Percentiles rank a stretch among this genome's conserved stretches.
Evolutionary conservation across 1,284 basidiomycete species (phyloP).

Genomic region (Apiotrichum laibachii): DNA sequence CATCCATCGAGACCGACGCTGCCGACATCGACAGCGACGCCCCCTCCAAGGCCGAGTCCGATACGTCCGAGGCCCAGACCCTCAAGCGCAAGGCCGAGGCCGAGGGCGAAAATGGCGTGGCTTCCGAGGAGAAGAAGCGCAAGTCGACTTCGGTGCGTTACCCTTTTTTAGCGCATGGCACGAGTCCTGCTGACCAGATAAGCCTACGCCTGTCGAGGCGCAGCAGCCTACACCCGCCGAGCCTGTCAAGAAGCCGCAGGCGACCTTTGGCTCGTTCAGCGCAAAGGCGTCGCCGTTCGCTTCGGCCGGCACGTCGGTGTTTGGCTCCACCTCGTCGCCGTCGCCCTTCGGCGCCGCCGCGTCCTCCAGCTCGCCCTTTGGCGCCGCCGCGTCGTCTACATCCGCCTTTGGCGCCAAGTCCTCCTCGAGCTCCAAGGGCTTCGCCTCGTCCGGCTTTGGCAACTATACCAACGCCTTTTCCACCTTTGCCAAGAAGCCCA

Average conservation of each 20-base stretch:
- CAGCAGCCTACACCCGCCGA: conserved; percentile 8
- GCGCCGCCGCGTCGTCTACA: conserved; percentile 38
- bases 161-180: background rate
- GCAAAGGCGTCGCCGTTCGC: conserved; percentile 29
- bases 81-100: conserved; percentile 44
- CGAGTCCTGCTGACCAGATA: background rate
- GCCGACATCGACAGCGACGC: conserved; percentile 14
- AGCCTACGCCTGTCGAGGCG: conserved; percentile 9
- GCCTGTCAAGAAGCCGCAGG: conserved; percentile 33
- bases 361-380: conserved; percentile 20
- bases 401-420: conserved; percentile 18
- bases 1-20: conserved; percentile 2
- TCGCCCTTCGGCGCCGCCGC: conserved; percentile 63
- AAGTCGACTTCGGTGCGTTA: conserved; percentile 22
- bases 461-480: conserved; percentile 35
- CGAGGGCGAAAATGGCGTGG: conserved; percentile 27
- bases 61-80: conserved; percentile 22
- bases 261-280: conserved; percentile 60
- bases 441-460: conserved; percentile 36
- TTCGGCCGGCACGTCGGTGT: conserved; percentile 14
- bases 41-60: conserved; percentile 5
- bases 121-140: conserved; percentile 25
- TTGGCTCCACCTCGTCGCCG: conserved; percentile 41
- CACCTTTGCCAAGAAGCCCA: conserved; percentile 37
- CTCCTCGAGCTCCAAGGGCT: conserved; percentile 2